phyloP scores from a whole-genome alignment of 2,329 filamentous ascomycete genomes.

The Penicillium decumbens region DNA sequence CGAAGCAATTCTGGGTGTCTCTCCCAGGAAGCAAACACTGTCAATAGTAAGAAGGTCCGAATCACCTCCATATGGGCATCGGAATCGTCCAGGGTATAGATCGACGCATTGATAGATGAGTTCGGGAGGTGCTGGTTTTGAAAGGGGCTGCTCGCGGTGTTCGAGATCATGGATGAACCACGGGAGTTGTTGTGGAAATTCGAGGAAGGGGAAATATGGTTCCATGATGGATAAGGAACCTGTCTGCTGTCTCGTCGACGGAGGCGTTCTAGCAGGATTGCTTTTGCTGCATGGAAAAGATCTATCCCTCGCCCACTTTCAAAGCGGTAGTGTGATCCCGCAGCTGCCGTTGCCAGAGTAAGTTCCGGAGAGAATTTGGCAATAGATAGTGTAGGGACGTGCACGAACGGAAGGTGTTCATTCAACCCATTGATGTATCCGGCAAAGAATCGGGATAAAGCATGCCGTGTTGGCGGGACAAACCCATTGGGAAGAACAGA shows the following conservation, averaged over 20 bases:
- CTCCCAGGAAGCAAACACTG: conserved; percentile 58
- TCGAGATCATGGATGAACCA: conserved; percentile 41
- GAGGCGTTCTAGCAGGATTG: conserved; percentile 51
- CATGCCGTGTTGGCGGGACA: conserved; percentile 47
- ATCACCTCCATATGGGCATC: conserved; percentile 49
- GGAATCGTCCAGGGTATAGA: conserved; percentile 39
- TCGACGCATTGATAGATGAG: conserved; percentile 31
- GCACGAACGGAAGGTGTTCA: conserved; percentile 51
- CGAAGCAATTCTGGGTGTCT: conserved; percentile 54
- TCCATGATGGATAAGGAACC: conserved; percentile 41
- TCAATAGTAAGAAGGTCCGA: conserved; percentile 50
- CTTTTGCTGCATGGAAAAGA: conserved; percentile 54
- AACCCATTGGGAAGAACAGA: conserved; percentile 46
- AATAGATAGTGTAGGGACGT: conserved; percentile 47
- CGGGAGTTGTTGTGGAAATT: conserved; percentile 40
- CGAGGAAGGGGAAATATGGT: conserved; percentile 36
- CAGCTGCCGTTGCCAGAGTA: conserved; percentile 49
- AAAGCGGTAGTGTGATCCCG: conserved; percentile 48
- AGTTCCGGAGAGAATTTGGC: conserved; percentile 47
- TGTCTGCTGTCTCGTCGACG: conserved; percentile 48
- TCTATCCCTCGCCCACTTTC: conserved; percentile 51
- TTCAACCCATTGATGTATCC: conserved; percentile 51
- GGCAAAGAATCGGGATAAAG: conserved; percentile 48
- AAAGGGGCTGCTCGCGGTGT: conserved; percentile 42
- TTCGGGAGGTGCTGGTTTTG: conserved; percentile 35